Conservation (phyloP, 495 filamentous ascomycete species). For the Talaromyces trachyspermus region DNA sequence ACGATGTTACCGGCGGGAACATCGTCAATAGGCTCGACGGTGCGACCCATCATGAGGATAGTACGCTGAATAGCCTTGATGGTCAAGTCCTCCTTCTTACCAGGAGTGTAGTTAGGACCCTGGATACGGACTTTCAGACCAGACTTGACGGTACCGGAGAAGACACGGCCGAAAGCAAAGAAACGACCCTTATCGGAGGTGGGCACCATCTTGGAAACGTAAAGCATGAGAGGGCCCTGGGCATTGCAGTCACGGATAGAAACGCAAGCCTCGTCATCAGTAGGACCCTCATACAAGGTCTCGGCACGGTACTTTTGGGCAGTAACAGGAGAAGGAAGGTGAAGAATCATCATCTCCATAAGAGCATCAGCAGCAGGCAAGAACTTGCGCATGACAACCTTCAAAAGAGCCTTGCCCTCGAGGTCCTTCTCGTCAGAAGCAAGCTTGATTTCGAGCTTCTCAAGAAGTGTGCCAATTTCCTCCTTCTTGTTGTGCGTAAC, state of each 20-base stretch:
- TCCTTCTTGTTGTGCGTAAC: conserved; percentile 99
- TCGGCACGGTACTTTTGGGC: conserved; percentile 98
- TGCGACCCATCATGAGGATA: conserved; percentile 99
- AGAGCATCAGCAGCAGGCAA: conserved; percentile 95
- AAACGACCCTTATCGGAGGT: conserved; percentile 99
- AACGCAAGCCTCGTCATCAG: conserved; percentile 84
- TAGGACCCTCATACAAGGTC: conserved; percentile 96
- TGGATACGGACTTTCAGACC: conserved; percentile 99
- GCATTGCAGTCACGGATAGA: conserved; percentile 97
- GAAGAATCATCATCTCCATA: conserved; percentile 99
- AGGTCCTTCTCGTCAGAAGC: conserved; percentile 78
- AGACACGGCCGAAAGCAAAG: conserved; percentile 99
- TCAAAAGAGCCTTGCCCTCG: conserved; percentile 94
- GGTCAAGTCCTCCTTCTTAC: conserved; percentile 98
- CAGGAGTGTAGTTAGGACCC: conserved; percentile 96
- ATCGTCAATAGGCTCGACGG: conserved; percentile 98
- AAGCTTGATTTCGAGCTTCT: conserved; percentile 92
- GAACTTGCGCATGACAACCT: conserved; percentile 98
- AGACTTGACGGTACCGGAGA: conserved; percentile 92
- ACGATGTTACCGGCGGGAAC: conserved; percentile 99
- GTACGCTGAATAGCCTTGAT: conserved; percentile 99
- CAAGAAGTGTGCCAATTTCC: conserved; percentile 70
- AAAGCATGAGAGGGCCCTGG: conserved; percentile 98
- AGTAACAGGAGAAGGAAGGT: conserved; percentile 91
- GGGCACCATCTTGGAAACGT: conserved; percentile 99